Conservation (phyloP, 805 yeast genomes). For the Groenewaldozyma salmanticensis region DNA sequence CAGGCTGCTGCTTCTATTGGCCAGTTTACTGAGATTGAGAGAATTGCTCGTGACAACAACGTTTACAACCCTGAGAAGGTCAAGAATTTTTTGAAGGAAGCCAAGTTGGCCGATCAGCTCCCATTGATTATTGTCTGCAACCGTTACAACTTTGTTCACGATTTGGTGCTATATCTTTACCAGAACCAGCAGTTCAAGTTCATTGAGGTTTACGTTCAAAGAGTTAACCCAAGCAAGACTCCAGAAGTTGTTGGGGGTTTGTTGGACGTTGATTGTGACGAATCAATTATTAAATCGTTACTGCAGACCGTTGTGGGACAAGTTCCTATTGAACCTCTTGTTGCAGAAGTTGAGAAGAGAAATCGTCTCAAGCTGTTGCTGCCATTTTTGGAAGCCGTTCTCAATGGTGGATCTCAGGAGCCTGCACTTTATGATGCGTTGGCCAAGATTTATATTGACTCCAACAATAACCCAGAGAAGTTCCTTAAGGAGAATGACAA, state of each 20-base stretch:
- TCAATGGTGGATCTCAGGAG: conserved; percentile 74
- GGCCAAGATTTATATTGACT: conserved; percentile 96
- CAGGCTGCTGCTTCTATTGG: conserved; percentile 88
- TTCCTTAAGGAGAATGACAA: conserved; percentile 83
- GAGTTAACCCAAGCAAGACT: conserved; percentile 90
- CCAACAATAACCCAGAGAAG: conserved; percentile 95
- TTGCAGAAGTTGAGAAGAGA: conserved; percentile 92
- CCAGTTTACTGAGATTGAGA: conserved; percentile 88
- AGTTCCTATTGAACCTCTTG: conserved; percentile 84
- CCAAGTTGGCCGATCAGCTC: conserved; percentile 85
- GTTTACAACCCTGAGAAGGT: conserved; percentile 96
- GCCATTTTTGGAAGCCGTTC: conserved; percentile 86
- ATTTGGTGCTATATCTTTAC: conserved; percentile 84
- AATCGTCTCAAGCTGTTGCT: conserved; percentile 83
- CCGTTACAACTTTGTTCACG: conserved; percentile 84
- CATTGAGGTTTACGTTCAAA: conserved; percentile 96
- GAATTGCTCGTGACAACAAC: conserved; percentile 88
- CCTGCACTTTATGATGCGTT: conserved; percentile 88
- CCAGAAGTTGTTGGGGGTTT: conserved; percentile 96
- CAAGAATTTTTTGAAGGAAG: conserved; percentile 92
- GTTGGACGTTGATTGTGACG: conserved; percentile 96
- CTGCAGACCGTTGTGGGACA: conserved; percentile 83
- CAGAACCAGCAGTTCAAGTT: conserved; percentile 93
- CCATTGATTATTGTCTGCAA: conserved; percentile 96
- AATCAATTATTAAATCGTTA: conserved; percentile 68